Evolutionary conservation across 2,329 filamentous ascomycete genomes (phyloP), one percentile per base, ranked within the genome.

Genomic region (Colletotrichum navitas): DNA sequence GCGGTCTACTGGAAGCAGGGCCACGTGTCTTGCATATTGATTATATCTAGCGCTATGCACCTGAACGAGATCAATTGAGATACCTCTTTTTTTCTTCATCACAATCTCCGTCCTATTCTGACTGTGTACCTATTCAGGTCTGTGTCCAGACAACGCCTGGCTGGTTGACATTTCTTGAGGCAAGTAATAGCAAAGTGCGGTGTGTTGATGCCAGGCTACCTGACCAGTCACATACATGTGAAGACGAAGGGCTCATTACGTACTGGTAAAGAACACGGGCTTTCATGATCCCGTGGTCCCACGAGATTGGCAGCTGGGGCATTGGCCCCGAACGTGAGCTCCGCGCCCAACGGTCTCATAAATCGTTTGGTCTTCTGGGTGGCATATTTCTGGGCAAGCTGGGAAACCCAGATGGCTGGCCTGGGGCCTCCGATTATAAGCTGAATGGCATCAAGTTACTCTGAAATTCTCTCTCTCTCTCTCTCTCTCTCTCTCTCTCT

Each of bases 21-120:
- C 32, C 16, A 55, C 32, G 60, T 68, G 29, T 29, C 54, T 69
- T 47, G 55, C 29, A 58, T 58, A 29, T 66, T 70, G 55, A 12
- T 51, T 61, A 62, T 56, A 66, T 55, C 63, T 73, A 73, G 56
- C 66, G 47, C 60, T 52, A 66, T 54, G 63, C 64, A 49, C 52
- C 61, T 60, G 60, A 61, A 71, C 61, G 71, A 73, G 43, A 68
- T 71, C 68, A 61, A 74, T 63, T 60, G 66, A 74, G 73, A 74
- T 73, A 71, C 71, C 73, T 74, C 43, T 67, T 63, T 58, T 58
- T 39, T 49, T 32, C 69, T 60, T 68, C n/a, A 63, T 18, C 11
- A 26, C 29, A 24, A 3, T 21, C 12, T 41, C 8, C 32, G 6
- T 52, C n/a, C 14, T 1, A 5, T 26, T 3, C 36, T 8, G n/a